Percentiles rank a stretch among this genome's conserved stretches.
phyloP scores from a whole-genome alignment of 768 basidiomycete species.

The Rhizopogon vulgaris region DNA sequence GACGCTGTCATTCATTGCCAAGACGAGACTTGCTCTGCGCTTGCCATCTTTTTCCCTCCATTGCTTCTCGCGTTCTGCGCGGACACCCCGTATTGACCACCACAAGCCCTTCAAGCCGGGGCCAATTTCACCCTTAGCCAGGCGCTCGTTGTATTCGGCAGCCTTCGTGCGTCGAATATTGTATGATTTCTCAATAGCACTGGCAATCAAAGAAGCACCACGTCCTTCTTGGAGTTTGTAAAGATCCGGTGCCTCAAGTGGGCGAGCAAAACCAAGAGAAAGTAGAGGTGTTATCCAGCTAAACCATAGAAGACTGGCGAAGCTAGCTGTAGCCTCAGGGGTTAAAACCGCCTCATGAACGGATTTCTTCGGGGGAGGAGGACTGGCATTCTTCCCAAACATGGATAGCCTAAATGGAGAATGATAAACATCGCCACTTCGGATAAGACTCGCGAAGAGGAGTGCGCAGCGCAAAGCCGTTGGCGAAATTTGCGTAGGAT shows the following conservation, averaged over 20 bases:
- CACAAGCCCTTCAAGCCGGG: conserved; percentile 48
- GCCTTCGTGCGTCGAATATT: conserved; percentile 50
- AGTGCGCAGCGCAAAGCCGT: too few species aligned
- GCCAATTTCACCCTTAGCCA: conserved; percentile 58
- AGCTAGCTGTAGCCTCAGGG: conserved; percentile 61
- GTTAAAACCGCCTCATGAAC: conserved; percentile 55
- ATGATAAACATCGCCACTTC: background rate
- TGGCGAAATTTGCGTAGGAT: too few species aligned
- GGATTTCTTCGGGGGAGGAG: conserved; percentile 41
- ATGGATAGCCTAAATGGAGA: background rate
- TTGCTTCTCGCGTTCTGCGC: conserved; percentile 47
- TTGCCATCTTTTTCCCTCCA: conserved; percentile 64
- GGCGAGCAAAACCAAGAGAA: conserved; percentile 69
- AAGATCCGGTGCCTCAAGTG: conserved; percentile 74
- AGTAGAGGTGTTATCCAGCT: conserved; percentile 72
- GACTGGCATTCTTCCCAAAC: conserved; percentile 5
- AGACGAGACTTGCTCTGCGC: conserved; percentile 53
- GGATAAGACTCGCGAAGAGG: too few species aligned
- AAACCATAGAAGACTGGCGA: conserved; percentile 59
- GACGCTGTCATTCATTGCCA: conserved; percentile 73
- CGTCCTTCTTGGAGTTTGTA: conserved; percentile 69
- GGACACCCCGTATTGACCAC: conserved; percentile 52
- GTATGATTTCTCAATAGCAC: conserved; percentile 59
- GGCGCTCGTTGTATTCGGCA: conserved; percentile 61
- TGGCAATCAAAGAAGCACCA: conserved; percentile 53